Percentiles rank a stretch among this genome's conserved stretches.
Conservation (phyloP, 306 rosid genomes). For the Abrus precatorius region DNA sequence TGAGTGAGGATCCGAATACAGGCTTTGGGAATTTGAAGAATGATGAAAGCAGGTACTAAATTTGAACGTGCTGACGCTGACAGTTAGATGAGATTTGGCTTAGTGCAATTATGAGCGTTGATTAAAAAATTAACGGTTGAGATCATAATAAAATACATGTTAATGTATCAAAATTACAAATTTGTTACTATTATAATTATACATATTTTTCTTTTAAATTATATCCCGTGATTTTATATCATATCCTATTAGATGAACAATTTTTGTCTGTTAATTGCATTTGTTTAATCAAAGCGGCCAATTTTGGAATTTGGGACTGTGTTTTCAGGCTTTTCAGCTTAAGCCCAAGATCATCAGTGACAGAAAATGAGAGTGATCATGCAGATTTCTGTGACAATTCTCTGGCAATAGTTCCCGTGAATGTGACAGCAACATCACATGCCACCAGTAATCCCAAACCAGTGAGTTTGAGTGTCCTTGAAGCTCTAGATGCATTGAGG, state of each 20-base stretch:
- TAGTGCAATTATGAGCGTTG: neutral
- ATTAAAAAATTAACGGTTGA: neutral
- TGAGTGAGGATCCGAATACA: constrained; percentile 29
- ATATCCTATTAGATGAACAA: neutral
- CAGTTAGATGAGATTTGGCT: neutral
- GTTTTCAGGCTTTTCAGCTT: constrained; percentile 54
- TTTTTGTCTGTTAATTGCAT: neutral
- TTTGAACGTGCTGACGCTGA: constrained; percentile 32
- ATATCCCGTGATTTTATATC: too few relatives aligned
- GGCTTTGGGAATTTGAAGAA: constrained; percentile 54
- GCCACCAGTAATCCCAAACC: constrained; percentile 54
- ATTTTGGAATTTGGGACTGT: constrained; percentile 31
- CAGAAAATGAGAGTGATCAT: constrained; percentile 49
- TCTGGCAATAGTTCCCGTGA: constrained; percentile 63
- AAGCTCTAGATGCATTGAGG: constrained; percentile 65
- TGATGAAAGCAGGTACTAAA: constrained; percentile 59
- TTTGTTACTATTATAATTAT: too few relatives aligned
- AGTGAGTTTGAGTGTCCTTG: constrained; percentile 57
- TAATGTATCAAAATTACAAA: too few relatives aligned
- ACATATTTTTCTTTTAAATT: too few relatives aligned
- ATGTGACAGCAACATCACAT: constrained; percentile 49
- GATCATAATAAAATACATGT: neutral
- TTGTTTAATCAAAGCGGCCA: constrained; percentile 10
- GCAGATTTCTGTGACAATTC: constrained; percentile 57
- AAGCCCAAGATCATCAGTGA: constrained; percentile 57